Evolutionary conservation across 495 filamentous ascomycete species (phyloP).

Genomic region (Lasiosphaeria miniovina): DNA sequence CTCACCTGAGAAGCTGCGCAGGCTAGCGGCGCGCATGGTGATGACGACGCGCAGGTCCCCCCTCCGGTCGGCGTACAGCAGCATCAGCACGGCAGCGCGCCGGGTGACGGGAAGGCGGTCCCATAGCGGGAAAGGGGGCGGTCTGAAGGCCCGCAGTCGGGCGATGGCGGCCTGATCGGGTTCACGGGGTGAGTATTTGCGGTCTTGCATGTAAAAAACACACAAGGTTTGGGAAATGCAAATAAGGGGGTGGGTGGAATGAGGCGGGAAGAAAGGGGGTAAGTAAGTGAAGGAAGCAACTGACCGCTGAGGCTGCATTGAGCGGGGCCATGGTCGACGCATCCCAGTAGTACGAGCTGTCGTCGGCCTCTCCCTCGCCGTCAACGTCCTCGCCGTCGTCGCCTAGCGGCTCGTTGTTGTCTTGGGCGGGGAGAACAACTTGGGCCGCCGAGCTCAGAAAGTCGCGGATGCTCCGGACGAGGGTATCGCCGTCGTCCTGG

Average conservation of each 20-base stretch:
- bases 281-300: constrained; percentile 27
- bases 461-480: too few relatives aligned
- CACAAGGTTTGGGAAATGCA: not conserved
- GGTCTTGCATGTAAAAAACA: not conserved
- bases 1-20: constrained; percentile 58
- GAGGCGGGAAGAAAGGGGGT: not conserved
- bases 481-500: too few relatives aligned
- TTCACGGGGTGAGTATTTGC: not conserved
- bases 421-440: too few relatives aligned
- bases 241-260: too few relatives aligned
- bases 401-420: too few relatives aligned
- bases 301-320: constrained; percentile 54
- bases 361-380: constrained; percentile 20
- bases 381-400: constrained; percentile 5
- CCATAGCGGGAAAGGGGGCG: constrained; percentile 54
- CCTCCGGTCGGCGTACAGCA: constrained; percentile 75
- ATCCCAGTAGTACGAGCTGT: constrained; percentile 47
- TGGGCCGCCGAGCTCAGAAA: too few relatives aligned
- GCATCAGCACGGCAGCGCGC: constrained; percentile 77
- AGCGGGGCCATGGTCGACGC: constrained; percentile 54
- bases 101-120: constrained; percentile 62
- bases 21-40: constrained; percentile 74
- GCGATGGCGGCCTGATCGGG: constrained; percentile 65
- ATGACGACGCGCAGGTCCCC: constrained; percentile 81
- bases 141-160: constrained; percentile 68